These are phyloP conservation scores for Clonostachys sp. DNA, from an alignment of 2,329 filamentous ascomycete genomes.

Conservation along the genomic window DNA sequence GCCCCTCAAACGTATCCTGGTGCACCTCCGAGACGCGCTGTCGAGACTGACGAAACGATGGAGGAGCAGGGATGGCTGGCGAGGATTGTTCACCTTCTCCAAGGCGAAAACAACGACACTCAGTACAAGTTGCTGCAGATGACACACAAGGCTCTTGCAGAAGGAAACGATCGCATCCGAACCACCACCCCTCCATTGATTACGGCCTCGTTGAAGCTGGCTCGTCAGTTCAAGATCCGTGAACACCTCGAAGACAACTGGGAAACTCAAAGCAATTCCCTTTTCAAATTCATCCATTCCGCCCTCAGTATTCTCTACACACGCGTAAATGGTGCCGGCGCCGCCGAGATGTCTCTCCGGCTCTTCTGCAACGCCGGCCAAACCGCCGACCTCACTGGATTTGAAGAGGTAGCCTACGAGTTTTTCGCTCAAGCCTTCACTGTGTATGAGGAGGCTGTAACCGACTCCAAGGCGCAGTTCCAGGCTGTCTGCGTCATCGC, in stretches of 20 bases:
- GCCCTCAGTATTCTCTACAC: slow-evolving; percentile 83
- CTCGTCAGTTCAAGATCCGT: slow-evolving; percentile 80
- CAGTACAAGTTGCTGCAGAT: slow-evolving; percentile 93
- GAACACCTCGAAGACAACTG: slow-evolving; percentile 74
- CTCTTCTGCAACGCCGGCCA: slow-evolving; percentile 91
- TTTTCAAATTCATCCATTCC: slow-evolving; percentile 95
- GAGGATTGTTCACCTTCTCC: slow-evolving; percentile 82
- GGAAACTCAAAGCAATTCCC: slow-evolving; percentile 62
- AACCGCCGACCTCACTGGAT: slow-evolving; percentile 83
- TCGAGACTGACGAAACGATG: slow-evolving; percentile 93
- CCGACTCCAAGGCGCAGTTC: slow-evolving; percentile 94
- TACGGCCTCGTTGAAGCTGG: slow-evolving; percentile 84
- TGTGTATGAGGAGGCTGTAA: slow-evolving; percentile 94
- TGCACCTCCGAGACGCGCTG: slow-evolving; percentile 66
- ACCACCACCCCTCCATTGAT: slow-evolving; percentile 93
- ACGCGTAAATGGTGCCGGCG: slow-evolving; percentile 70
- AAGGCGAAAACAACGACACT: slow-evolving; percentile 81
- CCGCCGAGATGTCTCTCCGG: slow-evolving; percentile 82
- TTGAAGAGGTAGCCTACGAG: slow-evolving; percentile 95
- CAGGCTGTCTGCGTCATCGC: slow-evolving; percentile 96
- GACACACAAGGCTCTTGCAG: slow-evolving; percentile 78
- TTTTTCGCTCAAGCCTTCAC: slow-evolving; percentile 98
- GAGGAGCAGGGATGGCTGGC: slow-evolving; percentile 98
- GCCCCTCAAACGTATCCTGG: slow-evolving; percentile 80
- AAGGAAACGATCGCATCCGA: slow-evolving; percentile 92